These are phyloP conservation scores for Boletus tomentosulus DNA, from an alignment of 768 basidiomycete species.

Conservation along the genomic window DNA sequence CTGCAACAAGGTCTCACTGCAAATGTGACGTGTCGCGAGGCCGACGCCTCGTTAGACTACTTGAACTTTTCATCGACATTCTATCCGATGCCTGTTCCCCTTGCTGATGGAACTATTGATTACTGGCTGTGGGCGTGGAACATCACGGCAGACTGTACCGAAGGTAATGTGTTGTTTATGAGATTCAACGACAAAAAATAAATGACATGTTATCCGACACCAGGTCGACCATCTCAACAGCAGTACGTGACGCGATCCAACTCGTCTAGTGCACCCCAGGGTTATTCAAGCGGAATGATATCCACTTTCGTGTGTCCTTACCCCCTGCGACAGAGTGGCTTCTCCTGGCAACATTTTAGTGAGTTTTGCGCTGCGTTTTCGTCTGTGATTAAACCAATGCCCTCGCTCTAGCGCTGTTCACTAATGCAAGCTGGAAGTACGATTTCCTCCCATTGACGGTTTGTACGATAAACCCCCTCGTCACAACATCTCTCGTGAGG, in stretches of 20 bases:
- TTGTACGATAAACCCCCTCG: conserved; percentile 7
- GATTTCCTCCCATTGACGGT: conserved; percentile 4
- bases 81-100: neutral
- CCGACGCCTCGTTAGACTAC: neutral
- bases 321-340: neutral
- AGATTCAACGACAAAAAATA: neutral
- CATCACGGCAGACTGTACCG: neutral
- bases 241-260: neutral
- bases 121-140: neutral
- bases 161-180: neutral
- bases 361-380: neutral
- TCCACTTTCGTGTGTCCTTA: conserved; percentile 10
- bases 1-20: conserved; percentile 8
- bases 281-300: neutral
- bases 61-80: neutral
- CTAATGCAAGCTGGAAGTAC: neutral
- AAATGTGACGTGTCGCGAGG: conserved; percentile 2
- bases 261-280: neutral
- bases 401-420: too few species aligned
- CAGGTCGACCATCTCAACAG: neutral
- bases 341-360: conserved; percentile 3
- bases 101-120: neutral
- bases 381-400: neutral
- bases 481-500: conserved; percentile 2
- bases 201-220: neutral